Conservation (phyloP, 23 red algal species). For the Gracilaria domingensis region DNA sequence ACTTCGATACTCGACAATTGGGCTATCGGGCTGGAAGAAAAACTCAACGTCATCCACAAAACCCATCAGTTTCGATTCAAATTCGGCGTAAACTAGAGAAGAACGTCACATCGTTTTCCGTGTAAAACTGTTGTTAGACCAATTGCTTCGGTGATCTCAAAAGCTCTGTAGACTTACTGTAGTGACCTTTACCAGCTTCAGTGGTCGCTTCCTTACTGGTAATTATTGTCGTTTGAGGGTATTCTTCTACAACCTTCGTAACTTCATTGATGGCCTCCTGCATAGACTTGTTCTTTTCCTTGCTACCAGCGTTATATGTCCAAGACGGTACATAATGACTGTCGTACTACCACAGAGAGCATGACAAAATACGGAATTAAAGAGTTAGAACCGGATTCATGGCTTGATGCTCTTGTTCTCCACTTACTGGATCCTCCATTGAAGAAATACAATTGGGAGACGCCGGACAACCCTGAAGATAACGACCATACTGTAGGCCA, state of each 20-base stretch:
- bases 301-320: conserved; percentile 48
- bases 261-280: conserved; percentile 67
- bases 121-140: neutral
- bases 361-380: neutral
- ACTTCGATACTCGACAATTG: conserved; percentile 74
- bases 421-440: conserved; percentile 56
- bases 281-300: conserved; percentile 42
- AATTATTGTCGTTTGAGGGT: conserved; percentile 61
- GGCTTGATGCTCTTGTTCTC: neutral
- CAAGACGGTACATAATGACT: conserved; percentile 75
- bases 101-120: neutral
- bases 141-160: neutral
- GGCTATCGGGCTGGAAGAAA: conserved; percentile 70
- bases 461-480: conserved; percentile 62
- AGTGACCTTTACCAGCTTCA: conserved; percentile 70
- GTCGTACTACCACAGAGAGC: conserved; percentile 46
- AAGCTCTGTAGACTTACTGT: conserved; percentile 46
- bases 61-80: conserved; percentile 64
- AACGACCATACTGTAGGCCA: conserved; percentile 61
- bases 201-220: conserved; percentile 25
- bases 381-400: conserved; percentile 8
- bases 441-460: conserved; percentile 78
- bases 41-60: conserved; percentile 88
- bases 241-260: conserved; percentile 58
- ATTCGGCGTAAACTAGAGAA: conserved; percentile 51